A percentile compares a stretch with the other conserved stretches of the same genome.
These are phyloP conservation scores for Arthromyces matolae DNA, from an alignment of 768 basidiomycete genomes.

Conservation along the genomic window DNA sequence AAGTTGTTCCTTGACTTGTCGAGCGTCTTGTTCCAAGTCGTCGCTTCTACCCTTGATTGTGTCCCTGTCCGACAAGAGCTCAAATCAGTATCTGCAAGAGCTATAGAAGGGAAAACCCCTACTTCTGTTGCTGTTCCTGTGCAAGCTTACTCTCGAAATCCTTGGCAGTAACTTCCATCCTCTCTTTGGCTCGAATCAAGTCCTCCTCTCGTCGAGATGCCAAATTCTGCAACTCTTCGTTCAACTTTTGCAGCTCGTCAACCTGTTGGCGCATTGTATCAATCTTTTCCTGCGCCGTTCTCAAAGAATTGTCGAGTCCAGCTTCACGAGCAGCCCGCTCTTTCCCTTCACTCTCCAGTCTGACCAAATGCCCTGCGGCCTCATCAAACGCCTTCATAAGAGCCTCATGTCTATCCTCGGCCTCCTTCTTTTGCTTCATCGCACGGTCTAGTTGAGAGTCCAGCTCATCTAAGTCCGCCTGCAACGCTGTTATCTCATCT, in stretches of 20 bases:
- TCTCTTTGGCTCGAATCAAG: constrained; percentile 65
- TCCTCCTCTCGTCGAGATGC: constrained; percentile 80
- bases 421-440: constrained; percentile 71
- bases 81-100: not conserved
- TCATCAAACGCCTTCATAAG: constrained; percentile 74
- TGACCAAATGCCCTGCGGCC: constrained; percentile 81
- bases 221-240: constrained; percentile 67
- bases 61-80: constrained; percentile 44
- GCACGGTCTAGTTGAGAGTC: constrained; percentile 85
- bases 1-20: constrained; percentile 73
- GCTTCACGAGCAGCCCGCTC: constrained; percentile 62
- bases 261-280: constrained; percentile 54
- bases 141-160: constrained; percentile 72
- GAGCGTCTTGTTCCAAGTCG: constrained; percentile 61
- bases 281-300: constrained; percentile 55
- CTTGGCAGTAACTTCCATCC: constrained; percentile 57
- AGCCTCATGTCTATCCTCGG: constrained; percentile 72
- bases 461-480: constrained; percentile 78
- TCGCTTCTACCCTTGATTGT: constrained; percentile 55
- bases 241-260: constrained; percentile 58
- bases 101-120: not conserved
- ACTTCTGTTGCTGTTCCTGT: constrained; percentile 65
- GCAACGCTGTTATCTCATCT: constrained; percentile 77
- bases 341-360: constrained; percentile 74
- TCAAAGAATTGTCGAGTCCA: constrained; percentile 57